A percentile compares a stretch with the other conserved stretches of the same genome.
Evolutionary conservation across 2,329 filamentous ascomycete genomes (phyloP).

Genomic region (Colletotrichum abscissum): DNA sequence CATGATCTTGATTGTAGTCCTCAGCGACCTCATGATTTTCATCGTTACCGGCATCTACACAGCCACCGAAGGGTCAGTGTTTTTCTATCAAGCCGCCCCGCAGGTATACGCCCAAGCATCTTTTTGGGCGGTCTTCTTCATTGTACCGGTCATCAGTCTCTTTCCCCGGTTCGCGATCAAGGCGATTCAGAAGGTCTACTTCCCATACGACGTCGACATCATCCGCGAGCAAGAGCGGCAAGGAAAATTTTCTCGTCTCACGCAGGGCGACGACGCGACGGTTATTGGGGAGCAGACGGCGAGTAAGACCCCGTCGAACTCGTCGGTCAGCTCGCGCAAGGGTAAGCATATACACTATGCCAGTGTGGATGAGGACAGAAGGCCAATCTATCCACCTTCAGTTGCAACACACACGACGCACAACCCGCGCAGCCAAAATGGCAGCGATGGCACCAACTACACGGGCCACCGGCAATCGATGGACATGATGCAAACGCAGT

Average conservation of each 20-base stretch:
- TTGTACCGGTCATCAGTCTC: constrained; percentile 84
- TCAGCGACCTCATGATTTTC: constrained; percentile 90
- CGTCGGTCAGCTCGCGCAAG: constrained; percentile 69
- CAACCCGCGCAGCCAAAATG: constrained; percentile 86
- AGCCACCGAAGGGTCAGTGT: constrained; percentile 46
- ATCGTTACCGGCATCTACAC: constrained; percentile 95
- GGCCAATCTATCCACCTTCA: constrained; percentile 94
- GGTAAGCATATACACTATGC: constrained; percentile 68
- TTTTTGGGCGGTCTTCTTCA: constrained; percentile 87
- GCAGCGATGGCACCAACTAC: constrained; percentile 94
- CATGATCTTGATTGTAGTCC: constrained; percentile 81
- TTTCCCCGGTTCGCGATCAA: constrained; percentile 91
- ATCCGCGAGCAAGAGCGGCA: constrained; percentile 89
- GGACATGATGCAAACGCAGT: constrained; percentile 53
- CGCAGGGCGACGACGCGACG: constrained; percentile 43
- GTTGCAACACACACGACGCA: constrained; percentile 84
- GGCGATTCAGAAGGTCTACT: constrained; percentile 91
- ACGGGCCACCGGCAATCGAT: constrained; percentile 74
- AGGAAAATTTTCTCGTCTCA: constrained; percentile 84
- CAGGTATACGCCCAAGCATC: constrained; percentile 84
- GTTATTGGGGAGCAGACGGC: constrained; percentile 37
- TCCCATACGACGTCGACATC: constrained; percentile 93
- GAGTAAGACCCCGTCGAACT: constrained; percentile 56
- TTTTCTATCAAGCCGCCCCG: constrained; percentile 80
- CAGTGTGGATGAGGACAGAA: constrained; percentile 85